Evolutionary conservation across 208 protist species (phyloP), one percentile per base, ranked within the genome.

Genomic region (Acanthamoeba lenticulata): DNA sequence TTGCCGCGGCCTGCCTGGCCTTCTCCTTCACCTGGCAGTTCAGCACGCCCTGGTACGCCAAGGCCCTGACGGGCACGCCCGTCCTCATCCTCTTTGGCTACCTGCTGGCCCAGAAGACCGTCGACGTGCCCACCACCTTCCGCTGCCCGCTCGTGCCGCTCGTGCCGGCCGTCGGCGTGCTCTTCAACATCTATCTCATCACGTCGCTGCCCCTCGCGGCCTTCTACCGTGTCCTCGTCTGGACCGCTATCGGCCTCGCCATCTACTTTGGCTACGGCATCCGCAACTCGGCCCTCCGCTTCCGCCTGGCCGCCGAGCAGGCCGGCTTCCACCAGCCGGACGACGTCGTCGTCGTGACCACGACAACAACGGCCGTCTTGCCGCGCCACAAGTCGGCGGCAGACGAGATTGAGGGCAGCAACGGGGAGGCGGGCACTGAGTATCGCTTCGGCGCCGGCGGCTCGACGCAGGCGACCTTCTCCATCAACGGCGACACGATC

Each of bases 231-330:
- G 60, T 96, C 13, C 17, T 94, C 1, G 57, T 94, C 6, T 96
- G 95, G 95, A 92, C 90, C 17, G 44, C 38, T 45, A 88, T 94
- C 57, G 95, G 95, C 45, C 60, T 77, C 32, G 40, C 91, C 49
- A 94, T 96, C 36, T 96, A 96, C 94, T 95, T 96, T 47, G 52
- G 49, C 34, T 96, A 96, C 67, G 95, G 95, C 88, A 96, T 96
- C 36, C 52, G 91, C 45, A 32, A 96, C 29, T 60, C 83, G 36
- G 44, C 44, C 7, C 74, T 85, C 42, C 74, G 74, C 74, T 85
- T 85, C 44, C 38, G 55, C 42, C 74, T 57, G 45, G 74, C 74
- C 42, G 45, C 74, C 4, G 67, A 19, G 27, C 24, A n/a, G 27
- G 67, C 36, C 67, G 67, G 67, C 67, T 77, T 44, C 67, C 24